Evolutionary conservation across 495 filamentous ascomycete species (phyloP).

Genomic region (Pseudevernia furfuracea): DNA sequence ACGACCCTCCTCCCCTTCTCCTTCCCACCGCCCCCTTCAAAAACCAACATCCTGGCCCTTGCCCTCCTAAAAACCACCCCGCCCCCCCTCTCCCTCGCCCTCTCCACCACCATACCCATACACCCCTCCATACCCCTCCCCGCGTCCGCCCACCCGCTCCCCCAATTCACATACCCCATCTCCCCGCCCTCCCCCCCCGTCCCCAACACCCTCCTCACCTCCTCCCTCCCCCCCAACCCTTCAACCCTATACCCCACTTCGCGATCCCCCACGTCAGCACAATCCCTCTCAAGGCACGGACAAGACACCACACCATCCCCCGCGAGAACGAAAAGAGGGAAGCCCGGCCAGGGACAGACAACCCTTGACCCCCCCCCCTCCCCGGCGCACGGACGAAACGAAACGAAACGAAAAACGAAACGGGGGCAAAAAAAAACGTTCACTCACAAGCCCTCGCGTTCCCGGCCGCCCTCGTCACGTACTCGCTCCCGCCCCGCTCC

Average conservation of each 20-base stretch:
- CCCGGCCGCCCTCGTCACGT: constrained; percentile 49
- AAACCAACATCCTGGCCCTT: constrained; percentile 51
- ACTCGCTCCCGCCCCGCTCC: constrained; percentile 48
- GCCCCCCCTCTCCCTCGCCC: constrained; percentile 41
- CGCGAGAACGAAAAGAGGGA: too few relatives aligned
- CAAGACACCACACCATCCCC: too few relatives aligned
- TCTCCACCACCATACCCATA: constrained; percentile 50
- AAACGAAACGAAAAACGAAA: too few relatives aligned
- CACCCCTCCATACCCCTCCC: constrained; percentile 60
- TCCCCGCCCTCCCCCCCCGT: constrained; percentile 45
- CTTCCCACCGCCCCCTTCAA: constrained; percentile 18
- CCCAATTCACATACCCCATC: constrained; percentile 73
- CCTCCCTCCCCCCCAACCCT: constrained; percentile 39
- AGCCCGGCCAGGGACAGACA: too few relatives aligned
- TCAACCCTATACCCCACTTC: constrained; percentile 34
- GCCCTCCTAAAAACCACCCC: constrained; percentile 35
- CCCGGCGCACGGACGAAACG: too few relatives aligned
- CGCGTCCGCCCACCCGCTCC: constrained; percentile 79
- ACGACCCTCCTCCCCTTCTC: constrained; percentile 27
- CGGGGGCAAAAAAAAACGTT: too few relatives aligned
- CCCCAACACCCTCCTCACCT: constrained; percentile 36
- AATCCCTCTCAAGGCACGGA: too few relatives aligned
- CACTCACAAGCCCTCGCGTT: constrained; percentile 28
- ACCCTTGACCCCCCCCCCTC: too few relatives aligned
- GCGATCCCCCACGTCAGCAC: too few relatives aligned